Evolutionary conservation across 441 rosid species (phyloP).

Genomic region (Isatis lusitanica): DNA sequence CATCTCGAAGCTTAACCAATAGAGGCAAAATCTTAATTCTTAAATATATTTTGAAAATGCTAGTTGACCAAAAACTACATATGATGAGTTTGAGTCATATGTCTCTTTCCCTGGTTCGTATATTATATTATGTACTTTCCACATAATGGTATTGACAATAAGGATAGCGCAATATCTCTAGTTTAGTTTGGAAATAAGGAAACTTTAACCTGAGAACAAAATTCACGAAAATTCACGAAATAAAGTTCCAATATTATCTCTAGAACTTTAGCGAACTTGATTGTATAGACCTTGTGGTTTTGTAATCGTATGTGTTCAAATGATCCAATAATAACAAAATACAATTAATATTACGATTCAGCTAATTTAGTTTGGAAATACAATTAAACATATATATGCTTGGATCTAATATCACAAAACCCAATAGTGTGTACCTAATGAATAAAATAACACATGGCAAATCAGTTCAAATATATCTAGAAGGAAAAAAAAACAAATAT

Average conservation of each 20-base stretch:
- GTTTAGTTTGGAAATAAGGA: not conserved
- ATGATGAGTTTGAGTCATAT: not conserved
- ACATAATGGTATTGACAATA: not conserved
- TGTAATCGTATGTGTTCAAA: not conserved
- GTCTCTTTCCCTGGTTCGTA: not conserved
- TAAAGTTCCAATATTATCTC: not conserved
- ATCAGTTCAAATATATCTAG: not conserved
- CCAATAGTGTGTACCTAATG: not conserved
- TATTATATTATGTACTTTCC: not conserved
- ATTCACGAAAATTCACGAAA: not conserved
- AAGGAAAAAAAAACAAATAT: not conserved
- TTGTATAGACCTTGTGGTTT: not conserved
- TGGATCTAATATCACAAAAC: not conserved
- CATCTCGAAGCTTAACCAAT: conserved; percentile 4
- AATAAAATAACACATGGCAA: not conserved
- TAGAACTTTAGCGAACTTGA: not conserved
- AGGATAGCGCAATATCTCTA: not conserved
- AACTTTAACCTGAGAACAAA: not conserved
- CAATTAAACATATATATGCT: not conserved
- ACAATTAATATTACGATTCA: not conserved
- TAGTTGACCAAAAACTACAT: not conserved
- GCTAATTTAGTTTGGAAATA: no score
- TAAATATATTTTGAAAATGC: not conserved
- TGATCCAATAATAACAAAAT: not conserved
- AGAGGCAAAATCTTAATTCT: not conserved